These are phyloP conservation scores for Beauveria rudraprayagi DNA, from an alignment of 2,329 filamentous ascomycete genomes.

Conservation along the genomic window DNA sequence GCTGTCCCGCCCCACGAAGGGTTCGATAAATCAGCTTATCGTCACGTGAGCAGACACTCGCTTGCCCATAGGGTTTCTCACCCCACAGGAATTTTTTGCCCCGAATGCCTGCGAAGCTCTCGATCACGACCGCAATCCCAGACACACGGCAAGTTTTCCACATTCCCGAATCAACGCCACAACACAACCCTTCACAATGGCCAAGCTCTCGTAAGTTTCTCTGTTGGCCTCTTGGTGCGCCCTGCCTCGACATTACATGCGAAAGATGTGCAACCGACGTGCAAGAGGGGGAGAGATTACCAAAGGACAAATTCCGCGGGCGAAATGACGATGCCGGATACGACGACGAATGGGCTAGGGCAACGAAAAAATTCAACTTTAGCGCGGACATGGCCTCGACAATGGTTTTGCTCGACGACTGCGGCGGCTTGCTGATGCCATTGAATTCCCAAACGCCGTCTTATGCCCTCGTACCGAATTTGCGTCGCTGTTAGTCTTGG, in stretches of 20 bases:
- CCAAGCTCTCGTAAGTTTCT: constrained; percentile 53
- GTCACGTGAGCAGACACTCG: constrained; percentile 4
- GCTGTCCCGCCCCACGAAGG: not conserved
- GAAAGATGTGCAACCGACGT: constrained; percentile 1
- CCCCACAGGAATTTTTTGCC: constrained; percentile 31
- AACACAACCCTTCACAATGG: constrained; percentile 48
- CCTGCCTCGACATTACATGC: constrained; percentile 13
- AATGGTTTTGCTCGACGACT: not conserved
- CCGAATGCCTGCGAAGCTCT: constrained; percentile 22
- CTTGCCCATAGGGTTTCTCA: constrained; percentile 31
- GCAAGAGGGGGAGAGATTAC: constrained; percentile 12
- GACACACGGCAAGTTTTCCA: constrained; percentile 28
- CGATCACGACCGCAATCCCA: constrained; percentile 28
- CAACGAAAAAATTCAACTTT: not conserved
- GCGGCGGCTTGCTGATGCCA: not conserved
- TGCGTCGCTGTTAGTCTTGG: not conserved
- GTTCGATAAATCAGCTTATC: constrained; percentile 1
- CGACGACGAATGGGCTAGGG: not conserved
- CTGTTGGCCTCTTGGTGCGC: constrained; percentile 3
- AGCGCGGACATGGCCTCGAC: not conserved
- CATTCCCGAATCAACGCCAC: constrained; percentile 31
- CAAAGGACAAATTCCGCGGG: not conserved
- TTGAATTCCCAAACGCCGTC: not conserved
- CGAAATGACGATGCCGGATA: not conserved
- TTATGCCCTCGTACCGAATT: not conserved